Percentiles rank a stretch among this genome's conserved stretches.
Conservation (phyloP, 2,329 filamentous ascomycete genomes). For the Aspergillus spinulosporus region DNA sequence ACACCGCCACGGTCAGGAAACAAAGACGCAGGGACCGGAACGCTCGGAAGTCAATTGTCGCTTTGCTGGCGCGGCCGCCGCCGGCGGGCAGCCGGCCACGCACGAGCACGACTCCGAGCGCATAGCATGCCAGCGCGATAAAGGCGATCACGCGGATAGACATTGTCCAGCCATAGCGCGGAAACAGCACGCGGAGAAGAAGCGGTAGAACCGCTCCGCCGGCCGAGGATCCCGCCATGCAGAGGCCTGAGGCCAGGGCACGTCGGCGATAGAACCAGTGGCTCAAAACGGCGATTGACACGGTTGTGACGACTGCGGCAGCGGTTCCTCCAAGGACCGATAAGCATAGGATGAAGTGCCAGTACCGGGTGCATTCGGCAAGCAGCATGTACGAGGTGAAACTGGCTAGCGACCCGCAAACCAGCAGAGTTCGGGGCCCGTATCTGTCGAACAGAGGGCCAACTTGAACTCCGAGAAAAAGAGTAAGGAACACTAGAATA, state of each 20-base stretch:
- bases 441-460: background rate
- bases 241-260: constrained; percentile 37
- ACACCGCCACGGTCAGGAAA: constrained; percentile 17
- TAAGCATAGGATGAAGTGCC: constrained; percentile 45
- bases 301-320: constrained; percentile 42
- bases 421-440: background rate
- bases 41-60: constrained; percentile 24
- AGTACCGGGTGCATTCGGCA: constrained; percentile 18
- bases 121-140: constrained; percentile 29
- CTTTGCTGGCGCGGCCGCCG: constrained; percentile 7
- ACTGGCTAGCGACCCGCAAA: background rate
- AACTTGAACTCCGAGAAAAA: constrained; percentile 33
- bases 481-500: constrained; percentile 35
- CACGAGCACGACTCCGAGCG: constrained; percentile 20
- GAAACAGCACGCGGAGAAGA: constrained; percentile 31
- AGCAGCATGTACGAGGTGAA: background rate
- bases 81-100: constrained; percentile 17
- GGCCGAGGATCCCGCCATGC: constrained; percentile 34
- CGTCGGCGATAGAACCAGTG: constrained; percentile 40
- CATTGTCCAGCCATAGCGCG: constrained; percentile 36
- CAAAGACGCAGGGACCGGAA: constrained; percentile 21
- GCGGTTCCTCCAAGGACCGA: constrained; percentile 42
- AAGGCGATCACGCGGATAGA: constrained; percentile 43
- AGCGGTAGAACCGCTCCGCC: constrained; percentile 38
- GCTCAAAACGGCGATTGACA: constrained; percentile 19